Base-by-base conservation (phyloP, 2,329 filamentous ascomycete species). In the Tolypocladium endophyticum region DNA sequence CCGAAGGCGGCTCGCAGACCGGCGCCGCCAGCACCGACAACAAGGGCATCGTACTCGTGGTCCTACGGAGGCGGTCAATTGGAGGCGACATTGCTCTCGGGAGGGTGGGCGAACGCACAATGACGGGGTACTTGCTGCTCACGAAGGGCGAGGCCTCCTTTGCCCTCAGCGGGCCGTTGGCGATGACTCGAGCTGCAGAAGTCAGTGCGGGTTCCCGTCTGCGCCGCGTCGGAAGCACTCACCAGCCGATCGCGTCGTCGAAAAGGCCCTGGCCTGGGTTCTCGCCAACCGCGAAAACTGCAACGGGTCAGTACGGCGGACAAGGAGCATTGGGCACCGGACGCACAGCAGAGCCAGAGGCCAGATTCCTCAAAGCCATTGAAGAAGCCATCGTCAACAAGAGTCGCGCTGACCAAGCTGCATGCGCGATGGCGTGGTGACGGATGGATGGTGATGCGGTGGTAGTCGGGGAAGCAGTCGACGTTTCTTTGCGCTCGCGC, bases 31-130 rank as follows among this genome's bases (percentile, higher is more conserved):
- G 90, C 90, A 69, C 90, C 90, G 65, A 94, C 91, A 62, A 99
- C 94, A 69, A 99, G 82, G 63, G 93, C 93, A 88, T 97, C 94
- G 78, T 97, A 97, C 79, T 97, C 92, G 79, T 99, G 94, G 76
- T 97, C 94, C 86, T 92, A 63, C 85, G 85, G 58, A 56, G 66
- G 65, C 66, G 64, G 63, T 64, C n/a, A 56, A 23, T 28, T 7
- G 54, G 23, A 11, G 23, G 9, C 23, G 6, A 78, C 14, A 92
- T 85, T 89, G 86, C 59, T 52, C 64, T 63, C 63, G 63, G 58
- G 56, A 33, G 18, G 50, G 14, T 6, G 56, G 50, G 38, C 38
- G 11, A 66, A 82, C 88, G 76, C 84, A 90, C 89, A 75, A 99
- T 92, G 69, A 99, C 90, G 57, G 92, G 89, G 76, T 99, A 97